Base-by-base conservation (phyloP, 345 rosid genomes). In the Euphorbia tirucalli region DNA sequence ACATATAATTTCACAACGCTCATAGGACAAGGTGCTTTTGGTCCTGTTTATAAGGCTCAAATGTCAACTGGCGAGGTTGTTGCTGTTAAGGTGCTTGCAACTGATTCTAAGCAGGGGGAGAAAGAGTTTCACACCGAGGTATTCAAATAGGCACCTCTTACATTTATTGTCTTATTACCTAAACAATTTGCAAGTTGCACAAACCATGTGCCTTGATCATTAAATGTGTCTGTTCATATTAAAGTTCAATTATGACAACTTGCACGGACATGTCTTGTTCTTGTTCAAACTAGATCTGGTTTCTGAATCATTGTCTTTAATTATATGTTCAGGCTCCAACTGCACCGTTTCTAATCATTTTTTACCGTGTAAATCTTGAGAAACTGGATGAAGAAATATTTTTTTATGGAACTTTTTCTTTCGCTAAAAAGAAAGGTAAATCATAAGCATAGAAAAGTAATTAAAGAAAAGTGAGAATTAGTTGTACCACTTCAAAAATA, bases 51-150 rank as follows among this genome's bases (percentile, higher is more conserved):
- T 75, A 96, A 91, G 85, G 98, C 99, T 77, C 96, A 88, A 67
- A 89, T 93, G 96, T 83, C 90, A 15, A 88, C 92, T 3, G 96
- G 97, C 66, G 98, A 93, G 86, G 87, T 76, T 54, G 93, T 96
- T 59, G 99, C 99, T 16, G 97, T 91, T 18, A 96, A 96, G 82
- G 95, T 88, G 71, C 99, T 93, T 52, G 96, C 99, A 58, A 87
- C 96, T 52, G 91, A 93, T 85, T 96, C 99, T 44, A 93, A 88
- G 87, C 98, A 96, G 82, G 99, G 99, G 32, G 99, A 96, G 81
- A 96, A 77, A 74, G 99, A 96, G 81, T 96, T 96, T 77, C 99
- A 93, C 44, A 88, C 96, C 0, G 99, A 96, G 99, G 99, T 93
- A 32, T 30, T 27, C 18, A 39, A 56, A 37, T 32, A 14, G 32